Conservation (phyloP, 768 basidiomycete genomes). For the Butyriboletus loyo region DNA sequence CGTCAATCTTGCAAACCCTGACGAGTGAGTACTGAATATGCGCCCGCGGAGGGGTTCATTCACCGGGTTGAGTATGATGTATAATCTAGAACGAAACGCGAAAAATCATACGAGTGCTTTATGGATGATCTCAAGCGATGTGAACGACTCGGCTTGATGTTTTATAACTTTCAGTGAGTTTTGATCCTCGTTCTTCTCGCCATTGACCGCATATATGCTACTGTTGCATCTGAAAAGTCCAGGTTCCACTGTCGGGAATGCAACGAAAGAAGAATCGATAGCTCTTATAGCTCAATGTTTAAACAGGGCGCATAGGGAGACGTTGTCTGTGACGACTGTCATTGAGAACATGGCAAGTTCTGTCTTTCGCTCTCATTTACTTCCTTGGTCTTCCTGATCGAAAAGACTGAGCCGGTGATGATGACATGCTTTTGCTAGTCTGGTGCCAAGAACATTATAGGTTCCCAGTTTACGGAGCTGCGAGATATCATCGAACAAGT, state of each 20-base stretch:
- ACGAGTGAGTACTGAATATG: conserved; percentile 47
- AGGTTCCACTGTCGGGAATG: conserved; percentile 76
- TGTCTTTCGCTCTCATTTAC: background rate
- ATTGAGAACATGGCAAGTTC: conserved; percentile 79
- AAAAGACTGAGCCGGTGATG: background rate
- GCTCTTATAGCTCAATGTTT: conserved; percentile 66
- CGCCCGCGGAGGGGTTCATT: too few relatives aligned
- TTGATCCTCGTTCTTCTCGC: background rate
- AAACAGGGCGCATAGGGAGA: conserved; percentile 69
- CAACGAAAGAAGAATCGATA: conserved; percentile 59
- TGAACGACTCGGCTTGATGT: conserved; percentile 65
- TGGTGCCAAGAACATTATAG: conserved; percentile 76
- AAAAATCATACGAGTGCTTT: conserved; percentile 76
- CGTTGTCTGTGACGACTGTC: conserved; percentile 55
- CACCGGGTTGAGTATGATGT: background rate
- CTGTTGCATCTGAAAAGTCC: conserved; percentile 45
- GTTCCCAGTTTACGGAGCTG: conserved; percentile 66
- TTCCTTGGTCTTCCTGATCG: background rate
- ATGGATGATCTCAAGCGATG: conserved; percentile 79
- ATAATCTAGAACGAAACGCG: conserved; percentile 52
- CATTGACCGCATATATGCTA: background rate
- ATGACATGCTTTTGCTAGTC: conserved; percentile 43
- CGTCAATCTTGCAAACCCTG: conserved; percentile 81
- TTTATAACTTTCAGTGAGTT: conserved; percentile 86
- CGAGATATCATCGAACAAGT: conserved; percentile 66